Conservation (phyloP, 306 rosid genomes). For the Alnus glutinosa region DNA sequence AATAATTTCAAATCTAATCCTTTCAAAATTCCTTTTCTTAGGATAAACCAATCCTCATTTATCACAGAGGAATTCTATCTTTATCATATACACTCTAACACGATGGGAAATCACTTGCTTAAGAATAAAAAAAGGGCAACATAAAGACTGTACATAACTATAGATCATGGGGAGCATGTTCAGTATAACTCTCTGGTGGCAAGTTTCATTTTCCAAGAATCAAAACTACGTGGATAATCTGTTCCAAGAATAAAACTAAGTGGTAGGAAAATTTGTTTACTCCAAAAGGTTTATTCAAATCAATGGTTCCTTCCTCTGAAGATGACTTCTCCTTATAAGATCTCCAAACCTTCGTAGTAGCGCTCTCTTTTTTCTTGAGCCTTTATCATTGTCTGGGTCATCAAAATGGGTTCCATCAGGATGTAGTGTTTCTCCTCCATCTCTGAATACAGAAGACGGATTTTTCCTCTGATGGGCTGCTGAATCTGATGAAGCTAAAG, state of each 20-base stretch:
- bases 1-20: no score
- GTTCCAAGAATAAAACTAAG: neutral
- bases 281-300: conserved; percentile 35
- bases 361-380: conserved; percentile 72
- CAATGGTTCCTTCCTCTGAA: conserved; percentile 37
- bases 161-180: neutral
- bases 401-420: conserved; percentile 48
- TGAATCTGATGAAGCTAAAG: conserved; percentile 39
- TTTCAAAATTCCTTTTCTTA: no score
- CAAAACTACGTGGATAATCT: neutral
- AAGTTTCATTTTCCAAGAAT: neutral
- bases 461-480: conserved; percentile 31
- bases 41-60: no score
- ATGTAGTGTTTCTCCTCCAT: conserved; percentile 37
- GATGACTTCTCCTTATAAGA: conserved; percentile 60
- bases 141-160: neutral
- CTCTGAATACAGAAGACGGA: conserved; percentile 20
- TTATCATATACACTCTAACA: no score
- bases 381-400: conserved; percentile 48
- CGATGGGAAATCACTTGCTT: neutral
- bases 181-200: neutral
- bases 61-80: no score
- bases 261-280: neutral
- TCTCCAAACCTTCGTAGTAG: conserved; percentile 79
- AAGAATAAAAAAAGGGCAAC: neutral